Evolutionary conservation across 106 monocot species (phyloP).

Genomic region (Dioscorea alata): DNA sequence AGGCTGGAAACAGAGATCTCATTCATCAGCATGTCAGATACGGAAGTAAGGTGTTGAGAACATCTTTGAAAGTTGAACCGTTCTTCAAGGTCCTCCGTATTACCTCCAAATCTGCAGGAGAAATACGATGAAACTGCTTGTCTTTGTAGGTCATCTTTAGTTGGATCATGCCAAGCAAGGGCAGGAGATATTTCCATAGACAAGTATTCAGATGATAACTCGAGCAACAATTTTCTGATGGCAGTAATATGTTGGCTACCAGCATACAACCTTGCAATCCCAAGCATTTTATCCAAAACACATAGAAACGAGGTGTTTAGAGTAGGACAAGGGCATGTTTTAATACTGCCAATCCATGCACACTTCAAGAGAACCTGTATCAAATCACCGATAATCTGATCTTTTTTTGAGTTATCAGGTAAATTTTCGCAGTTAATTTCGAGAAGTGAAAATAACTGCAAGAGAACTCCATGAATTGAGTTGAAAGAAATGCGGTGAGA

Average conservation of each 20-base stretch:
- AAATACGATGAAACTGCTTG: conserved; percentile 82
- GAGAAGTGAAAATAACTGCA: conserved; percentile 73
- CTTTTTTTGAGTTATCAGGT: conserved; percentile 57
- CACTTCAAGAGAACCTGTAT: conserved; percentile 40
- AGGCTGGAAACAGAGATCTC: conserved; percentile 19
- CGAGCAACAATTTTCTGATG: conserved; percentile 38
- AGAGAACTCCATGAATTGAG: conserved; percentile 76
- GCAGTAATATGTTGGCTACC: conserved; percentile 17
- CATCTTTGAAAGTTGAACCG: conserved; percentile 5
- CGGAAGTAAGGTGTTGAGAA: background rate
- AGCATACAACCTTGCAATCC: conserved; percentile 38
- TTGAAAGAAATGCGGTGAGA: conserved; percentile 44
- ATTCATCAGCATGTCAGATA: conserved; percentile 16
- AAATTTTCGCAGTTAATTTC: conserved; percentile 67
- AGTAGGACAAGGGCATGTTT: conserved; percentile 64
- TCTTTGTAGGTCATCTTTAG: conserved; percentile 56
- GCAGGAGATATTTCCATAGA: conserved; percentile 16
- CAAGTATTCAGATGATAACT: conserved; percentile 51
- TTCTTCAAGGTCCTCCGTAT: conserved; percentile 20
- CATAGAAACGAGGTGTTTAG: conserved; percentile 53
- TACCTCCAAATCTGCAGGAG: conserved; percentile 39
- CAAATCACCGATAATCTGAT: conserved; percentile 46
- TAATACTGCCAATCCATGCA: conserved; percentile 71
- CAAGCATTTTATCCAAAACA: conserved; percentile 66
- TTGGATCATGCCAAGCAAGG: conserved; percentile 62